Base-by-base conservation (phyloP, 495 filamentous ascomycete genomes). In the Annulohypoxylon moriforme region DNA sequence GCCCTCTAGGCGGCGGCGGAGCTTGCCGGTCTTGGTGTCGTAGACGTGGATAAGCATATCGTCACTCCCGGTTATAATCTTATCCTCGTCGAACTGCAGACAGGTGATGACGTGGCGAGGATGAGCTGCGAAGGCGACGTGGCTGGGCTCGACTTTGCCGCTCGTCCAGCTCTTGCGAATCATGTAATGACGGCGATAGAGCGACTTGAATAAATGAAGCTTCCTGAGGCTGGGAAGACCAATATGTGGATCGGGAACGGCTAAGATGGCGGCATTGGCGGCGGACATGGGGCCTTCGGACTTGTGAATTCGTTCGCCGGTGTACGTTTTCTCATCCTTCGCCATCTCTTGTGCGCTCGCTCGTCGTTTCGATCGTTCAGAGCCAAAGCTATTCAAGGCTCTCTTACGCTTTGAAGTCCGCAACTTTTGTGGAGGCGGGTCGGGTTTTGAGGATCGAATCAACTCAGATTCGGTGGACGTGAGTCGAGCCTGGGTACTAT, bases 1-100 rank as follows among this genome's bases (percentile, higher is more conserved):
- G 18, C 96, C 96, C 76, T 92, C 90, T 4, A 99, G 86, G 38
- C 89, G 92, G 59, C 88, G 91, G 64, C 93, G 89, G 56, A 97
- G 80, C 61, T 91, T 91, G 62, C 96, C 96, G 5, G 94, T 98
- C 79, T 94, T 95, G 11, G 96, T 99, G 75, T 98, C 94, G 77
- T 98, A 99, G 44, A 99, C 95, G 76, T 98, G 94, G 77, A 99
- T 99, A 66, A 97, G 91, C 9, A 94, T 97, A 77, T 99, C 96
- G 80, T 99, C 96, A 72, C 94, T 98, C 29, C 96, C 96, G 10
- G 96, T 99, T 64, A 99, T 84, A 62, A 99, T 97, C 80, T 98
- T 98, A 81, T 98, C 96, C 29, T 92, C 91, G 73, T 99, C 96
- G 72, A 99, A 98, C 73, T 98, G 94, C 58, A 99, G 85, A 73